Evolutionary conservation across 257 asterid species (phyloP).

Genomic region (Gentiana straminea): DNA sequence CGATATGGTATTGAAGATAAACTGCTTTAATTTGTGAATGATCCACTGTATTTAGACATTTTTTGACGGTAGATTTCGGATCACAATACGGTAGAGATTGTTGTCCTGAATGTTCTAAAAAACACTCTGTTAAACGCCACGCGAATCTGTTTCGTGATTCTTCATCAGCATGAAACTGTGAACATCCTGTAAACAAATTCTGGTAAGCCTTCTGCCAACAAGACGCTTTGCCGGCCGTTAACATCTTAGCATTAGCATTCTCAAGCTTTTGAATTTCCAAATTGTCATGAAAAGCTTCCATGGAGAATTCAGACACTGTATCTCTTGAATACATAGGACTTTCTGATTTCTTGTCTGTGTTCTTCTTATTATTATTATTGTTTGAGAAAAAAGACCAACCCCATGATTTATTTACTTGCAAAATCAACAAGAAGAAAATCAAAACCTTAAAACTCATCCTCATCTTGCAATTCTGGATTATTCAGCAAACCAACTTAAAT

Average conservation of each 20-base stretch:
- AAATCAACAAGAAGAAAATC: not conserved
- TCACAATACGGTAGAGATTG: conserved; percentile 52
- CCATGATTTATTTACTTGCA: not conserved
- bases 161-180: conserved; percentile 52
- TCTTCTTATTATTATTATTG: not conserved
- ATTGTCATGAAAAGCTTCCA: conserved; percentile 32
- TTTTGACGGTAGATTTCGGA: conserved; percentile 25
- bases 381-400: conserved; percentile 22
- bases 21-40: conserved; percentile 23
- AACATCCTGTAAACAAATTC: conserved; percentile 44
- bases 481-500: no score
- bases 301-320: conserved; percentile 47
- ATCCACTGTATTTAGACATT: conserved; percentile 43
- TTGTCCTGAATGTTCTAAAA: conserved; percentile 59
- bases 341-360: conserved; percentile 8
- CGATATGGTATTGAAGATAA: conserved; percentile 56
- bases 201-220: conserved; percentile 64
- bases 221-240: conserved; percentile 21
- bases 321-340: conserved; percentile 3
- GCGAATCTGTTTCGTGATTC: conserved; percentile 64
- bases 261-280: conserved; percentile 44
- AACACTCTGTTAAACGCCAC: conserved; percentile 83
- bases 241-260: conserved; percentile 28
- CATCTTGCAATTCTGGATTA: no score
- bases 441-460: no score